Base-by-base conservation (phyloP, 2,329 filamentous ascomycete species). In the Neofusicoccum parvum region DNA sequence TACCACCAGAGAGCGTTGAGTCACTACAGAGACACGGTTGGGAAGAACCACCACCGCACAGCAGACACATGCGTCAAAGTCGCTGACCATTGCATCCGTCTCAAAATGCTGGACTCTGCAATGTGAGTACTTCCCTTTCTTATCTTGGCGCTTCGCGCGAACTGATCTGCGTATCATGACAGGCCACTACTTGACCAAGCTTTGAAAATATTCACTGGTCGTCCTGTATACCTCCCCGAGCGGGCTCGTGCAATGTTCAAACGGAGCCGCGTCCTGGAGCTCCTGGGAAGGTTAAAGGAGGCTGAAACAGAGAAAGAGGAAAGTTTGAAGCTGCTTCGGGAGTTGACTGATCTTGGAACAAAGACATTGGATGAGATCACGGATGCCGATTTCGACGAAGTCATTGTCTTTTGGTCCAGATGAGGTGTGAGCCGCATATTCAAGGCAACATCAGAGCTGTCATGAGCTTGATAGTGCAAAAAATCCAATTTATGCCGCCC, bases 41-140 rank as follows among this genome's bases (percentile, higher is more conserved):
- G 67, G 3, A 68, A 63, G 5, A 65, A 62, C 23, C 68, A 70
- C 39, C 68, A 70, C n/a, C 67, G 67, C 2, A 70, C 68, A 11
- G 68, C 64, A 1, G 68, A 69, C 34, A 17, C 65, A 1, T 66
- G 51, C 36, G 56, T 67, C 17, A 69, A 67, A 34, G 66, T 70
- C 1, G 67, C 67, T 6, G 59, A 68, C 5, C 68, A 70, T 51
- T 63, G 62, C 48, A 54, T 66, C 3, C 36, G 64, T 5, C 41
- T 64, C 23, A n/a, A 48, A 1, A n/a, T 45, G 62, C 3, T 41
- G 14, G 41, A 67, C 6, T 34, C 3, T 5, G 65, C 65, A 53
- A 14, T 36, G 65, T 66, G n/a, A 32, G 65, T 20, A 9, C 2
- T 15, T 5, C 14, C 27, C 14, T 50, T 5, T 9, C 14, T 5